Conservation (phyloP, 1,139 yeast species). For the Yamadazyma jaroonii region DNA sequence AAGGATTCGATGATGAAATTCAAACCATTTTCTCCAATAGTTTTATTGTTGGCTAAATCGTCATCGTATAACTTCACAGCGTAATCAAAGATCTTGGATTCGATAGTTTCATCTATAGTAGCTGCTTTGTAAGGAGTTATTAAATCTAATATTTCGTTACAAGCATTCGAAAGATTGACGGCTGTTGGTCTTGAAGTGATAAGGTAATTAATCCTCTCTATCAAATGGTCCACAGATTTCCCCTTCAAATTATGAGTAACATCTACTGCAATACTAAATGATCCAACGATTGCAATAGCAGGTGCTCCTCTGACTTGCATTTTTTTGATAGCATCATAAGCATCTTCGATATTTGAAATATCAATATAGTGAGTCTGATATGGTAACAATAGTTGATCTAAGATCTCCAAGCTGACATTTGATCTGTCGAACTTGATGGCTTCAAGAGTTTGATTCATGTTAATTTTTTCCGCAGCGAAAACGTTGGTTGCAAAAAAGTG, state of each 20-base stretch:
- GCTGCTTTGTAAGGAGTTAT: constrained; percentile 11
- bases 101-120: constrained; percentile 26
- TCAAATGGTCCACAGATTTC: constrained; percentile 29
- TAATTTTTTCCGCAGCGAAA: not conserved
- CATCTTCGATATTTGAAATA: constrained; percentile 64
- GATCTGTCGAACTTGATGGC: constrained; percentile 68
- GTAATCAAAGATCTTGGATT: constrained; percentile 42
- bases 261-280: constrained; percentile 79
- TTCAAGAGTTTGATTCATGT: constrained; percentile 35
- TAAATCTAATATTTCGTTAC: constrained; percentile 52
- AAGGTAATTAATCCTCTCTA: constrained; percentile 56
- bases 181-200: constrained; percentile 92
- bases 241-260: constrained; percentile 24
- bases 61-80: constrained; percentile 64
- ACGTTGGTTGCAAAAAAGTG: not conserved
- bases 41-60: constrained; percentile 72
- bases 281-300: constrained; percentile 94
- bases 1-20: constrained; percentile 55
- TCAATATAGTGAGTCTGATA: constrained; percentile 68
- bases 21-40: constrained; percentile 80
- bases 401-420: constrained; percentile 49
- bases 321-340: constrained; percentile 72
- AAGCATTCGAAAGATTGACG: constrained; percentile 82
- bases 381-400: constrained; percentile 84
- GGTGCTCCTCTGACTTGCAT: constrained; percentile 99